phyloP scores from a whole-genome alignment of 2,329 filamentous ascomycete species.

The Colletotrichum ledebouriae region DNA sequence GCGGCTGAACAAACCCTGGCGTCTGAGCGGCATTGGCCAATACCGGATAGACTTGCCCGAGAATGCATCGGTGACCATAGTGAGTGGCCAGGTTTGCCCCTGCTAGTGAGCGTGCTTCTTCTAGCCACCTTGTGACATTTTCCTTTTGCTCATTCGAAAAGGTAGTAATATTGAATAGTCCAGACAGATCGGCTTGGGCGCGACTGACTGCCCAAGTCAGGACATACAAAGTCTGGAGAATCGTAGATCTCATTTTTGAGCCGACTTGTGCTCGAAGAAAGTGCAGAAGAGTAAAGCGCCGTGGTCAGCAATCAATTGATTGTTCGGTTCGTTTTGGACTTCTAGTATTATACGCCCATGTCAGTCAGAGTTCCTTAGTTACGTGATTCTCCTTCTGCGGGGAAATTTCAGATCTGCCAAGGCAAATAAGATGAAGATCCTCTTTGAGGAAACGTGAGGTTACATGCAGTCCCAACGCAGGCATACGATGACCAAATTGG shows the following conservation, averaged over 20 bases:
- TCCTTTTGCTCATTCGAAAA: conserved; percentile 35
- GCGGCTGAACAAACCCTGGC: conserved; percentile 43
- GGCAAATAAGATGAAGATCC: not conserved
- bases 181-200: conserved; percentile 7
- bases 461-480: not conserved
- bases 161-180: conserved; percentile 24
- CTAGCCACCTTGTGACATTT: conserved; percentile 28
- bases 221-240: not conserved
- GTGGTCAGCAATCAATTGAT: no score
- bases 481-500: not conserved
- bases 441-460: not conserved
- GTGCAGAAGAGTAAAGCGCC: no score
- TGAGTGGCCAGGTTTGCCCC: conserved; percentile 20
- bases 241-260: not conserved
- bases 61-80: conserved; percentile 35
- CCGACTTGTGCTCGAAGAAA: not conserved
- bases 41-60: conserved; percentile 30
- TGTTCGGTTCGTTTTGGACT: not conserved
- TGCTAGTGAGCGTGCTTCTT: conserved; percentile 16
- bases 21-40: conserved; percentile 19
- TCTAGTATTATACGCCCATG: not conserved
- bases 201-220: not conserved
- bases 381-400: not conserved
- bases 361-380: not conserved
- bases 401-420: not conserved